Percentiles rank a stretch among this genome's conserved stretches.
Evolutionary conservation across 495 filamentous ascomycete genomes (phyloP).

Genomic region (Emericellopsis terricola): DNA sequence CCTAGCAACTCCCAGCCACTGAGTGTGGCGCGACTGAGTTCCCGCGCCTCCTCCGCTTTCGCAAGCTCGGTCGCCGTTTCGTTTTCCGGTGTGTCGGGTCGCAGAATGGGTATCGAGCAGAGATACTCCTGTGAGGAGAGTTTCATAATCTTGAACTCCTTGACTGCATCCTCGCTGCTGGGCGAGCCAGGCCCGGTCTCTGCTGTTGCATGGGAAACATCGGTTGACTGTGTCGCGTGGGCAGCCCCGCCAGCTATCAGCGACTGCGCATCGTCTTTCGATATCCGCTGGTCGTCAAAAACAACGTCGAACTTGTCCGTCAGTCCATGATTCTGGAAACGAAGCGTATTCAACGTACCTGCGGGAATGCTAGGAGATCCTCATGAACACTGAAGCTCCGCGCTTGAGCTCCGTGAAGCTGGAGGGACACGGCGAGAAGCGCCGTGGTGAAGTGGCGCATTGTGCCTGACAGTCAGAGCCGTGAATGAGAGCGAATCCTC

Average conservation of each 20-base stretch:
- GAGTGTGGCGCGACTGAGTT: constrained; percentile 65
- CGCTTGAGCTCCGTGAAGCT: constrained; percentile 22
- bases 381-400: constrained; percentile 52
- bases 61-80: constrained; percentile 43
- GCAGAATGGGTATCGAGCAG: constrained; percentile 66
- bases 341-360: constrained; percentile 32
- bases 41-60: constrained; percentile 62
- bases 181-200: constrained; percentile 8
- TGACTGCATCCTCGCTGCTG: constrained; percentile 5
- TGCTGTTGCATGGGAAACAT: constrained; percentile 16
- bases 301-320: constrained; percentile 54
- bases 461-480: constrained; percentile 21
- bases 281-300: constrained; percentile 58
- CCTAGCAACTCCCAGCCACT: constrained; percentile 80
- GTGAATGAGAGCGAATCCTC: too few species aligned
- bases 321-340: constrained; percentile 2
- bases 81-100: constrained; percentile 30
- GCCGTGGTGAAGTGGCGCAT: constrained; percentile 29
- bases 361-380: constrained; percentile 81
- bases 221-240: constrained; percentile 14
- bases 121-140: constrained; percentile 55
- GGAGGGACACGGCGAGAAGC: constrained; percentile 20
- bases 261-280: constrained; percentile 47
- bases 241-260: constrained; percentile 24
- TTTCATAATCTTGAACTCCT: constrained; percentile 52